phyloP scores from a whole-genome alignment of 2,329 filamentous ascomycete species.

The Hypoxylon sp. region DNA sequence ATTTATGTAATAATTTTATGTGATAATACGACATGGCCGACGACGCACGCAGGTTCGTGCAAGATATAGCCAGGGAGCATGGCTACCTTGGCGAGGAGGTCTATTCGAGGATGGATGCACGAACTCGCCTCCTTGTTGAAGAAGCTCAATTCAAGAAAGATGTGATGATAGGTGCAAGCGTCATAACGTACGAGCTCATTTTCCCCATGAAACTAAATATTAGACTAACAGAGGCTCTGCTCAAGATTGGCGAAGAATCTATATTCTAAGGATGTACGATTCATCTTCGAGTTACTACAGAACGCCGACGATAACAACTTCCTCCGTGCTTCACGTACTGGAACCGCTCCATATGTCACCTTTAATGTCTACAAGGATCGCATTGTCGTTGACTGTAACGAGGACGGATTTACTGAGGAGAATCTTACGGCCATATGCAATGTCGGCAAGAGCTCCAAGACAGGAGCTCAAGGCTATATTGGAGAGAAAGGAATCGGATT shows the following conservation, averaged over 20 bases:
- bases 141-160: slow-evolving; percentile 34
- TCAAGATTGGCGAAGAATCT: slow-evolving; percentile 61
- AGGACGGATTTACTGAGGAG: slow-evolving; percentile 61
- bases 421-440: slow-evolving; percentile 64
- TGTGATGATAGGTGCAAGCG: slow-evolving; percentile 42
- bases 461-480: slow-evolving; percentile 59
- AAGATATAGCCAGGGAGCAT: slow-evolving; percentile 43
- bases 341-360: slow-evolving; percentile 52
- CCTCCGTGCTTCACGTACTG: slow-evolving; percentile 36
- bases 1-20: not conserved
- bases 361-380: slow-evolving; percentile 57
- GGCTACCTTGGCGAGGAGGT: slow-evolving; percentile 44
- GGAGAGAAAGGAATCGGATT: slow-evolving; percentile 68
- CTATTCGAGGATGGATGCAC: slow-evolving; percentile 21
- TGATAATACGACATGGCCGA: slow-evolving; percentile 1
- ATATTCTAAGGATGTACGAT: slow-evolving; percentile 61
- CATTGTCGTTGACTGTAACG: slow-evolving; percentile 66
- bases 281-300: slow-evolving; percentile 68
- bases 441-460: slow-evolving; percentile 64
- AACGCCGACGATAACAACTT: slow-evolving; percentile 69
- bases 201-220: not conserved
- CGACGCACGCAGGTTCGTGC: slow-evolving; percentile 38
- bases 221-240: not conserved
- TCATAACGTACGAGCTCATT: slow-evolving; percentile 45
- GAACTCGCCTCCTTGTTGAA: slow-evolving; percentile 31